These are phyloP conservation scores for Penstemon davidsonii DNA, from an alignment of 257 asterid species.

Conservation along the genomic window DNA sequence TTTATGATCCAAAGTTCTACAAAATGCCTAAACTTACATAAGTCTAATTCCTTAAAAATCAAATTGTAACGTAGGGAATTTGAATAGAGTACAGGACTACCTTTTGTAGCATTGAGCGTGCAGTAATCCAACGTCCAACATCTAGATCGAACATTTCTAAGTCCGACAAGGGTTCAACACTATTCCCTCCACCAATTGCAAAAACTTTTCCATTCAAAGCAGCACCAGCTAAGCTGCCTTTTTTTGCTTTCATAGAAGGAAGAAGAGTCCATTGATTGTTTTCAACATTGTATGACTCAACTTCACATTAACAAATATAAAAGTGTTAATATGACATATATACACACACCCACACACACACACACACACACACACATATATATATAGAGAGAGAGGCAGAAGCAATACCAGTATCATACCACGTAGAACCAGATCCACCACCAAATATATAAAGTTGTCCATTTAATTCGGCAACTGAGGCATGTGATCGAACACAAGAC, in stretches of 20 bases:
- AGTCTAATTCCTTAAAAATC: no score
- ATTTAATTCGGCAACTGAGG: constrained; percentile 56
- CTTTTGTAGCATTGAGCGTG: constrained; percentile 81
- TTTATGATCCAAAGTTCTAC: no score
- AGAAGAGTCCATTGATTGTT: constrained; percentile 58
- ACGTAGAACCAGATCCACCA: constrained; percentile 63
- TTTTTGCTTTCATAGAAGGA: constrained; percentile 56
- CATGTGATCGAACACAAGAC: constrained; percentile 60
- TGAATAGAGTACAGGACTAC: constrained; percentile 31
- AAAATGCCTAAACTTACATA: no score
- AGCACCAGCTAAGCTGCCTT: constrained; percentile 78
- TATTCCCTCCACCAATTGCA: constrained; percentile 88
- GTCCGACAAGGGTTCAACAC: constrained; percentile 56
- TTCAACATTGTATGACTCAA: constrained; percentile 69
- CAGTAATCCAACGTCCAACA: constrained; percentile 72
- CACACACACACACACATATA: not conserved
- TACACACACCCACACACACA: no score
- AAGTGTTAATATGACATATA: not conserved
- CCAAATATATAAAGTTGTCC: constrained; percentile 76
- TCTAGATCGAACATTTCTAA: constrained; percentile 78
- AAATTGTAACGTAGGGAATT: no score
- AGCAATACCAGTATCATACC: constrained; percentile 70
- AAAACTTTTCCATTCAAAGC: constrained; percentile 61
- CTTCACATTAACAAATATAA: constrained; percentile 42
- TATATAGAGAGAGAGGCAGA: constrained; percentile 3